These are phyloP conservation scores for Neofusicoccum sp. DNA, from an alignment of 2,329 filamentous ascomycete species.

Conservation along the genomic window DNA sequence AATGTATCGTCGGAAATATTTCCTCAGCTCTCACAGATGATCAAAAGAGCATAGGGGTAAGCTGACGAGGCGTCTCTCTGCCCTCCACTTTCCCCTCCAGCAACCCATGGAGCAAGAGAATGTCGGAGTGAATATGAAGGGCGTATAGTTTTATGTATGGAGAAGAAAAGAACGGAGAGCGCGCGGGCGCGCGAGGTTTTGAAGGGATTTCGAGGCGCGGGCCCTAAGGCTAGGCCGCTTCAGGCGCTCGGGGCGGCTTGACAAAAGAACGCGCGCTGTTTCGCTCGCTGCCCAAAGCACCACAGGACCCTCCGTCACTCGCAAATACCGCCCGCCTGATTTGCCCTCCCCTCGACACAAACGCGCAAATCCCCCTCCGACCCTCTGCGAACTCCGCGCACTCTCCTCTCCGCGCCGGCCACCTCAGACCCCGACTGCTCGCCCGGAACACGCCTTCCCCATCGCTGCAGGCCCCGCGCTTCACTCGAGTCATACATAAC, in stretches of 20 bases:
- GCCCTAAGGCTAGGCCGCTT: constrained; percentile 9
- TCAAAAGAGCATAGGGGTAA: constrained; percentile 58
- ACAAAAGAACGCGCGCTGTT: constrained; percentile 18
- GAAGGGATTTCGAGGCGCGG: constrained; percentile 8
- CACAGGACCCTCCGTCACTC: constrained; percentile 3
- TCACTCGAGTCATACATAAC: constrained; percentile 1
- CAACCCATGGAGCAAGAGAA: constrained; percentile 56
- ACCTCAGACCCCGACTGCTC: not conserved
- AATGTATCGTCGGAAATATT: constrained; percentile 38
- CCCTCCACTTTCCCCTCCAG: constrained; percentile 70
- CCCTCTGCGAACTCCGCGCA: not conserved
- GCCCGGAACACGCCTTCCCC: not conserved
- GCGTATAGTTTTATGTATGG: constrained; percentile 40
- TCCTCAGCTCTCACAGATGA: constrained; percentile 44
- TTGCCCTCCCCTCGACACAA: not conserved
- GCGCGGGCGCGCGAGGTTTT: constrained; percentile 41
- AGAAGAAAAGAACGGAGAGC: constrained; percentile 30
- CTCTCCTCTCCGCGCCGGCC: not conserved
- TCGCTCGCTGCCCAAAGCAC: constrained; percentile 14
- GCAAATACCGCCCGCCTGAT: constrained; percentile 8
- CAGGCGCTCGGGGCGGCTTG: not conserved
- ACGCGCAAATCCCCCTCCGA: not conserved
- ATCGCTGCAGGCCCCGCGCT: constrained; percentile 10
- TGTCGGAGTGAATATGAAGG: constrained; percentile 67
- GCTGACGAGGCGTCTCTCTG: constrained; percentile 55